Conservation (phyloP, 345 rosid species). For the Rhodamnia rubescens region DNA sequence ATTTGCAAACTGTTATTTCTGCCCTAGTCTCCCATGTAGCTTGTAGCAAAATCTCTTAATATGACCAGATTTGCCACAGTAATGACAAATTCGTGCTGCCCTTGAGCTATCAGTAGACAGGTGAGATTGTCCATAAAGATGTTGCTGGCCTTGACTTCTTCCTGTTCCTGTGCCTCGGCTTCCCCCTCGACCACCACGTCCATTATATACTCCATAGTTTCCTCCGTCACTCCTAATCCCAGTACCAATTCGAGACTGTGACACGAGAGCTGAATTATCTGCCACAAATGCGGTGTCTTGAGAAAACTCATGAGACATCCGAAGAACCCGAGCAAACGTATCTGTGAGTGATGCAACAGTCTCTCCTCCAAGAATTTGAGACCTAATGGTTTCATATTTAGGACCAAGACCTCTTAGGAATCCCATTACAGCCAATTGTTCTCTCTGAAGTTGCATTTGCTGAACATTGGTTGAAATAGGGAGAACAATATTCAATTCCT, state of each 20-base stretch:
- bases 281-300: not conserved
- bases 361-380: too few relatives aligned
- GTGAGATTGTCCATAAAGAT: not conserved
- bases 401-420: too few relatives aligned
- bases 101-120: not conserved
- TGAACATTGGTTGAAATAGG: too few relatives aligned
- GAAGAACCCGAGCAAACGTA: not conserved
- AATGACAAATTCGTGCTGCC: not conserved
- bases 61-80: not conserved
- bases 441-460: too few relatives aligned
- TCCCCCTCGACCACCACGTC: not conserved
- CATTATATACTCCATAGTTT: not conserved
- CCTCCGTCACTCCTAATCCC: not conserved
- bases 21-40: not conserved
- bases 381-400: too few relatives aligned
- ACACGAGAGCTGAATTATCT: not conserved
- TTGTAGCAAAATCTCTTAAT: not conserved
- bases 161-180: not conserved
- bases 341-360: too few relatives aligned
- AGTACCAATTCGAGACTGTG: not conserved
- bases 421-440: too few relatives aligned
- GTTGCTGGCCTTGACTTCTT: not conserved
- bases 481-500: too few relatives aligned
- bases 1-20: not conserved
- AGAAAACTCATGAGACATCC: not conserved